Base-by-base conservation (phyloP, 371 early-diverging fungal genomes). In the Mucor sp. region DNA sequence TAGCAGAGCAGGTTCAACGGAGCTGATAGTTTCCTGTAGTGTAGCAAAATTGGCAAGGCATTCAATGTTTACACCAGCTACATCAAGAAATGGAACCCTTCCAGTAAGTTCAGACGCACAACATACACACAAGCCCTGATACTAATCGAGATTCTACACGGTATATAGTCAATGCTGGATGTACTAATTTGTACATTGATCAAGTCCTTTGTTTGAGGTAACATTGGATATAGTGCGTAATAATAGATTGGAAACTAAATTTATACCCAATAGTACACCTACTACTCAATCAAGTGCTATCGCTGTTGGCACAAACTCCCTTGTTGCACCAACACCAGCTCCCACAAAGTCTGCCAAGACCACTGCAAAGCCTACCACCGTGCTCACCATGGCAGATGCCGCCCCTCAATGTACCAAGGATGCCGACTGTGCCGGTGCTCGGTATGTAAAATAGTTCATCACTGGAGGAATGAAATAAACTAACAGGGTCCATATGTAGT, bases 181-280 rank as follows among this genome's bases (percentile, higher is more conserved):
- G 81, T 66, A 67, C 72, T 37, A 71, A 71, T 32, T 61, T 71
- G 9, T 71, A 71, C 39, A 71, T 71, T 25, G 72, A 67, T 39
- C 72, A 71, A 50, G 37, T 67, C 19, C 60, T 71, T 44, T 71
- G 72, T 71, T 39, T 71, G 41, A 71, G 71, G 71, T 71, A 71
- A 63, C 23, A 27, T 32, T 30, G 15, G 50, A 50, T 37, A 19
- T 23, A 11, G 28, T 43, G 30, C 6, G 6, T 61, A 14, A 7
- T 47, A n/a, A 58, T 30, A 55, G 53, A 60, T 27, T 60, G 15
- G 19, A 25, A 37, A 30, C 25, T 55, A 27, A 15, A 27, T 0
- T 32, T 30, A 12, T 23, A 43, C 19, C 55, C 39, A 33, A 58
- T 57, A 70, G 71, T 41, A 59, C 66, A 62, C 71, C 71, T 19